Conservation (phyloP, 2,329 filamentous ascomycete genomes). For the Cryphonectria nitschkei region DNA sequence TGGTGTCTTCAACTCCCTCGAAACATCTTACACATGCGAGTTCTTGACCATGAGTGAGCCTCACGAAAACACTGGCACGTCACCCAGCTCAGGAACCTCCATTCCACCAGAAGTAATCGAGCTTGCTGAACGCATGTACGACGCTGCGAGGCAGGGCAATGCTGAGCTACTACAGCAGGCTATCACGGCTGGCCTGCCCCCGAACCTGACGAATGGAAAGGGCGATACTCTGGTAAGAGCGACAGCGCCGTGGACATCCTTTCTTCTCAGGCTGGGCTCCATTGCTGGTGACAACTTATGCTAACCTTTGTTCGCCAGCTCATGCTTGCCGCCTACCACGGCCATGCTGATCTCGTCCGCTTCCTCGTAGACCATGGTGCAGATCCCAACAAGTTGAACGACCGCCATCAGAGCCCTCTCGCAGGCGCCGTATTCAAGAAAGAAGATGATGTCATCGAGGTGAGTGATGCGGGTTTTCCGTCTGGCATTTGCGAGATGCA, state of each 20-base stretch:
- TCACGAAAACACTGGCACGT: background rate
- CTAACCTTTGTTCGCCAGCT: constrained; percentile 46
- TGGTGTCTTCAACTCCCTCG: background rate
- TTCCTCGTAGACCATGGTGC: constrained; percentile 66
- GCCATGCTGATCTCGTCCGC: constrained; percentile 62
- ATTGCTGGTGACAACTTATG: background rate
- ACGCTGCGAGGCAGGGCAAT: constrained; percentile 65
- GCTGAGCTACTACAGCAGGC: constrained; percentile 64
- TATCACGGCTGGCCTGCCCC: constrained; percentile 65
- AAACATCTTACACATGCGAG: background rate
- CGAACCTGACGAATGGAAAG: constrained; percentile 73
- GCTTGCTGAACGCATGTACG: constrained; percentile 68
- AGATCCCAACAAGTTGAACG: constrained; percentile 70
- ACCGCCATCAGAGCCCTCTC: constrained; percentile 68
- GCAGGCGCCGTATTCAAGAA: constrained; percentile 76
- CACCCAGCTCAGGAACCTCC: constrained; percentile 10
- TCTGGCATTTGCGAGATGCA: background rate
- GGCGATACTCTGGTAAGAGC: constrained; percentile 67
- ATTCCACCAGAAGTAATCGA: constrained; percentile 68
- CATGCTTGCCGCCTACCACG: constrained; percentile 75
- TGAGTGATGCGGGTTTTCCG: constrained; percentile 33
- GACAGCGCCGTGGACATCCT: background rate
- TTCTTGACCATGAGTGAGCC: constrained; percentile 10
- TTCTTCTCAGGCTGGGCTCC: background rate
- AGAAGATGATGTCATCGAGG: constrained; percentile 65